Conservation (phyloP, 768 basidiomycete genomes). For the Tulasnella sp. region DNA sequence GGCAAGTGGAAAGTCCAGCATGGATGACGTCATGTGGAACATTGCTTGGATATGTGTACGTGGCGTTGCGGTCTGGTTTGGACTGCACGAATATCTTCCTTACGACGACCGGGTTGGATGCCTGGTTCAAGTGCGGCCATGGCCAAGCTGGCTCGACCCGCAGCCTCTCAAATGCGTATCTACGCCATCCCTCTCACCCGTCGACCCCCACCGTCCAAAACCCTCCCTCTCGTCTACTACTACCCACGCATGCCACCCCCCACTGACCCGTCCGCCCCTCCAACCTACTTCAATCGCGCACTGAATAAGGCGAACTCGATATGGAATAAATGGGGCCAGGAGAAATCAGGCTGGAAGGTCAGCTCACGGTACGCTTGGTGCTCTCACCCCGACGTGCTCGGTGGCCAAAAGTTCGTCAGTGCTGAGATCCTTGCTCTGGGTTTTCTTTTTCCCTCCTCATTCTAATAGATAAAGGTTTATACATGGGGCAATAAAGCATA, state of each 20-base stretch:
- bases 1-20: too few species aligned
- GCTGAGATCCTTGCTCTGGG: neutral
- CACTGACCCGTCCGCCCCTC: neutral
- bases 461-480: slow-evolving; percentile 17
- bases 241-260: slow-evolving; percentile 10
- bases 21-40: too few species aligned
- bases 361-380: slow-evolving; percentile 3
- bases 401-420: neutral
- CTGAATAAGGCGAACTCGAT: slow-evolving; percentile 11
- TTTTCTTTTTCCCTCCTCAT: neutral
- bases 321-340: slow-evolving; percentile 18
- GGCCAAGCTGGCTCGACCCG: too few species aligned
- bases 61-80: too few species aligned
- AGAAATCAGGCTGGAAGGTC: slow-evolving; percentile 19
- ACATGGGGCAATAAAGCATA: slow-evolving; percentile 14
- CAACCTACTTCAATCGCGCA: slow-evolving; percentile 1
- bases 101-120: too few species aligned
- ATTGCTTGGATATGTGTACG: too few species aligned
- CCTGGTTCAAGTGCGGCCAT: too few species aligned
- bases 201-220: neutral
- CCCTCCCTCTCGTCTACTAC: slow-evolving; percentile 15
- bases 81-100: too few species aligned
- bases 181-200: slow-evolving; percentile 11
- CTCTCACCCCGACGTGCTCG: too few species aligned
- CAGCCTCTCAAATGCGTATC: slow-evolving; percentile 11